phyloP scores from a whole-genome alignment of 495 filamentous ascomycete species.

The Penicillium flavigenum region DNA sequence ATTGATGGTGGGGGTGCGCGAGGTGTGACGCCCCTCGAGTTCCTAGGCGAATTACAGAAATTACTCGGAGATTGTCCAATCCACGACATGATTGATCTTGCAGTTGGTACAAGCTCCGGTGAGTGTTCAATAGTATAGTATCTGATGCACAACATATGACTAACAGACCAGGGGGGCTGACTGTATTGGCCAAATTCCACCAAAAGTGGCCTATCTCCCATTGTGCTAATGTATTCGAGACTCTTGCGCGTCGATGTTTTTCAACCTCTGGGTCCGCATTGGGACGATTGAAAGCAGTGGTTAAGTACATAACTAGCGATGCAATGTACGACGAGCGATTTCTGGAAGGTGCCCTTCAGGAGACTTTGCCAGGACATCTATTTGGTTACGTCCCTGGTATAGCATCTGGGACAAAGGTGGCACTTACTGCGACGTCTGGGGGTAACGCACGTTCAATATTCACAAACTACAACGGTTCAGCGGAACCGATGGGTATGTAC shows the following conservation, averaged over 20 bases:
- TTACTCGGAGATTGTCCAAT: slow-evolving; percentile 19
- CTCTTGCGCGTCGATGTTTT: slow-evolving; percentile 25
- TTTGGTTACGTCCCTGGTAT: slow-evolving; percentile 14
- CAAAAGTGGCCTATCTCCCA: slow-evolving; percentile 22
- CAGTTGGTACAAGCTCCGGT: slow-evolving; percentile 31
- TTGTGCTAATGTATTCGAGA: slow-evolving; percentile 25
- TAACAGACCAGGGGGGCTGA: slow-evolving; percentile 24
- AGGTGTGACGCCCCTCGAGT: slow-evolving; percentile 33
- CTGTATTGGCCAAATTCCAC: slow-evolving; percentile 28
- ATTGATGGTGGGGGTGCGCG: slow-evolving; percentile 32
- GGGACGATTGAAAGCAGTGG: slow-evolving; percentile 4
- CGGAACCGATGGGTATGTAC: background rate
- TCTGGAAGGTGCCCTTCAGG: slow-evolving; percentile 6
- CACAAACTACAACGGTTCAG: slow-evolving; percentile 31
- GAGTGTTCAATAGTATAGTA: background rate
- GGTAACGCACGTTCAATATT: slow-evolving; percentile 28
- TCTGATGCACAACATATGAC: background rate
- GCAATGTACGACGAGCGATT: slow-evolving; percentile 5
- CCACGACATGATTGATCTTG: slow-evolving; percentile 32
- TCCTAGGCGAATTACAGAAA: slow-evolving; percentile 27
- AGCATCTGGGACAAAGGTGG: slow-evolving; percentile 13
- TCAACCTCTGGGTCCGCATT: slow-evolving; percentile 8
- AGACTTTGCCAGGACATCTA: slow-evolving; percentile 5
- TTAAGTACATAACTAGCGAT: slow-evolving; percentile 12
- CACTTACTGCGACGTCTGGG: slow-evolving; percentile 27